Percentiles rank a stretch among this genome's conserved stretches.
Conservation (phyloP, 108 stramenopile species). For the Nitzschia inconspicua region DNA sequence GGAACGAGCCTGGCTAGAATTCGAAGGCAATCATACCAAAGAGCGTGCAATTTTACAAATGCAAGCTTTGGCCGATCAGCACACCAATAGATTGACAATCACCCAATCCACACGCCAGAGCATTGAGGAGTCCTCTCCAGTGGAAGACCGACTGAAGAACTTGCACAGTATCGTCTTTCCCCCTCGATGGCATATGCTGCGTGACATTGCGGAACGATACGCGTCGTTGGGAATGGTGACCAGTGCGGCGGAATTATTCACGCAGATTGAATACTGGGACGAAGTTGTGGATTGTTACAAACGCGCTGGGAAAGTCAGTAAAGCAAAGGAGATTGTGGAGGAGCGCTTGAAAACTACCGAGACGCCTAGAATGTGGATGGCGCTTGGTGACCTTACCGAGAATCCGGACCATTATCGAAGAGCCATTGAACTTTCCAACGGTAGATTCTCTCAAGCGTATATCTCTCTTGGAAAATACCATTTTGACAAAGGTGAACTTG, state of each 20-base stretch:
- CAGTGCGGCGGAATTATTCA: conserved; percentile 90
- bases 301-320: conserved; percentile 79
- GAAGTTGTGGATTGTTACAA: conserved; percentile 96
- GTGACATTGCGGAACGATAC: conserved; percentile 91
- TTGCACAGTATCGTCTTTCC: conserved; percentile 92
- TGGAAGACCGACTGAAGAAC: conserved; percentile 79
- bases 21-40: conserved; percentile 71
- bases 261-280: conserved; percentile 96
- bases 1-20: conserved; percentile 94
- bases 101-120: conserved; percentile 82
- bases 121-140: conserved; percentile 90
- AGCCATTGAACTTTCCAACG: conserved; percentile 82
- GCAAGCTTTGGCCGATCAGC: conserved; percentile 96
- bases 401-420: conserved; percentile 78
- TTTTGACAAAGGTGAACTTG: conserved; percentile 68
- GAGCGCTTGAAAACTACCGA: conserved; percentile 67
- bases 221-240: conserved; percentile 85
- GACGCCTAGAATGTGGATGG: conserved; percentile 90
- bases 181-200: conserved; percentile 90
- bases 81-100: conserved; percentile 79
- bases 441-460: conserved; percentile 82
- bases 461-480: conserved; percentile 75
- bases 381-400: conserved; percentile 86
- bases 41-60: conserved; percentile 94
- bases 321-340: conserved; percentile 87